phyloP scores from a whole-genome alignment of 768 basidiomycete species.

The Chlorophyllum brunneum region DNA sequence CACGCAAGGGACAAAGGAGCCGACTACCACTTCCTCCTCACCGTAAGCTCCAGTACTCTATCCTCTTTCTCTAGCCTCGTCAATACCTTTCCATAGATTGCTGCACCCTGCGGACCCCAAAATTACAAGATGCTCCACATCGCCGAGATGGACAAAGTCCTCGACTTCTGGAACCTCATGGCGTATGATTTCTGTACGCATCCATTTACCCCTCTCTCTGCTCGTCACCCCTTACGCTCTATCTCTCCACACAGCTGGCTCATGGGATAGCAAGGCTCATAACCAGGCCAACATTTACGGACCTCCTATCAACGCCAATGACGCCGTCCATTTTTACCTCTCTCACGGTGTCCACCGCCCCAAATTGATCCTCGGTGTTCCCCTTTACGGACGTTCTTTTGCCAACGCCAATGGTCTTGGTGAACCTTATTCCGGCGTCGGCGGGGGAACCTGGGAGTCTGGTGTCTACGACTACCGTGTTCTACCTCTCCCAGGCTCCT shows the following conservation, averaged over 20 bases:
- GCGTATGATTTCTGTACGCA: constrained; percentile 76
- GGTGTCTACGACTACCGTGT: constrained; percentile 93
- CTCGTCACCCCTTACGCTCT: neutral
- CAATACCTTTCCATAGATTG: constrained; percentile 48
- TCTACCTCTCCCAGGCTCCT: constrained; percentile 73
- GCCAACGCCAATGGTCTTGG: constrained; percentile 82
- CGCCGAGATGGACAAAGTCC: constrained; percentile 78
- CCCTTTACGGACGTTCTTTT: constrained; percentile 93
- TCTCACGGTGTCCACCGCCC: constrained; percentile 64
- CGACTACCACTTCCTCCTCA: constrained; percentile 65
- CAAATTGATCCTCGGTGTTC: constrained; percentile 89
- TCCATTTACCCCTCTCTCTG: neutral
- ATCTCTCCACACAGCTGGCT: constrained; percentile 48
- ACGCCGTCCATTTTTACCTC: constrained; percentile 68
- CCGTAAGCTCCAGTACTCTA: constrained; percentile 42
- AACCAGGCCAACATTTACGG: constrained; percentile 88
- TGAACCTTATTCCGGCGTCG: constrained; percentile 72
- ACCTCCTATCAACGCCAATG: constrained; percentile 56
- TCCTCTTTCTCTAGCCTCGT: neutral
- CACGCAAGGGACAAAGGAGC: constrained; percentile 59
- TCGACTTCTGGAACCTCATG: constrained; percentile 99
- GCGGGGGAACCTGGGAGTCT: constrained; percentile 87
- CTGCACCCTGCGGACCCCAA: constrained; percentile 87
- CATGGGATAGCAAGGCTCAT: constrained; percentile 67
- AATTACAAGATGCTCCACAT: constrained; percentile 80